Evolutionary conservation across 768 basidiomycete species (phyloP), one percentile per base, ranked within the genome.

Genomic region (Cubamyces lactineus): DNA sequence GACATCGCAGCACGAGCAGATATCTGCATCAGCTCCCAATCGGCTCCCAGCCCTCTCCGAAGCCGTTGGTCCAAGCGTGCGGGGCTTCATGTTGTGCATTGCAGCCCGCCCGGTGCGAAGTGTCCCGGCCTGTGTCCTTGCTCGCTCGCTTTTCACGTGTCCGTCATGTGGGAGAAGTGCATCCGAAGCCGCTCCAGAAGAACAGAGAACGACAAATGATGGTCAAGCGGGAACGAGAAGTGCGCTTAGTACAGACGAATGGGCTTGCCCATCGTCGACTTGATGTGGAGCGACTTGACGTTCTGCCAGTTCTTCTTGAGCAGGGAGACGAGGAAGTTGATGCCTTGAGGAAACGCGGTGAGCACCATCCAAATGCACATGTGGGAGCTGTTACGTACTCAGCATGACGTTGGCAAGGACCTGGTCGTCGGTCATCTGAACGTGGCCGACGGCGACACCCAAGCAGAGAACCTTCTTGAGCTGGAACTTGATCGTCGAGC

Each of bases 221-320:
- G 62, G 24, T 46, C 48, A 46, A 38, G 46, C 28, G 41, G 50
- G 34, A n/a, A 43, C 59, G 46, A 21, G 38, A 34, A 52, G 42
- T 16, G 42, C 67, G 59, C 52, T 83, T 83, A 98, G 89, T 89
- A 98, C 66, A 98, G 82, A 62, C 96, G 94, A 71, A 96, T 80
- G 63, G 96, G 94, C 81, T 96, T 97, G 84, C 96, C 96, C 97
- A 98, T 99, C 73, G 96, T 95, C 72, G 88, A 87, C 85, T 99
- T 99, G 84, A 99, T 88, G 84, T 98, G 94, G 67, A 98, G 83
- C 55, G 94, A 96, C 82, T 94, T 95, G 82, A 98, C 90, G 80
- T 98, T 99, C 79, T 98, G 97, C 95, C 95, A 94, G 82, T 96
- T 92, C 86, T 99, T 99, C 87, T 98, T 98, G 76, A 99, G 87